These are phyloP conservation scores for Xylariaceae sp. DNA, from an alignment of 2,329 filamentous ascomycete species.

Conservation along the genomic window DNA sequence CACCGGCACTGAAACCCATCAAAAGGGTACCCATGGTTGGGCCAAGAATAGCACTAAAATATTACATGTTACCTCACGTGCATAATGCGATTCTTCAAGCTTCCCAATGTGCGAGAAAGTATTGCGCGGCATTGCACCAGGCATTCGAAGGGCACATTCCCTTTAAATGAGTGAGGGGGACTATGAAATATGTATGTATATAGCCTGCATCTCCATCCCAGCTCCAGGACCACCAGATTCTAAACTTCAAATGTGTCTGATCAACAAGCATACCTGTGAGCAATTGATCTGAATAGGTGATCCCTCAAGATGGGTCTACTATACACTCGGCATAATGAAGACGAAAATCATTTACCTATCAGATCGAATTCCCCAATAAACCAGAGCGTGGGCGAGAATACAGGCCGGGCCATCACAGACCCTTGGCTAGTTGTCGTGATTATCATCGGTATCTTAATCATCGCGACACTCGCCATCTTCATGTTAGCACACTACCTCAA, in stretches of 20 bases:
- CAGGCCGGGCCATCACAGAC: not conserved
- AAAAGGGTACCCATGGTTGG: slow-evolving; percentile 2
- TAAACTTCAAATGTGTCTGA: too few relatives aligned
- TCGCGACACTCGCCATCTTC: slow-evolving; percentile 30
- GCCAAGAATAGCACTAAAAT: slow-evolving; percentile 15
- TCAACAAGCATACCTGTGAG: not conserved
- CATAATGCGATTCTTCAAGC: not conserved
- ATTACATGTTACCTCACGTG: slow-evolving; percentile 18
- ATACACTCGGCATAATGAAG: slow-evolving; percentile 1
- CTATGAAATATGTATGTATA: slow-evolving; percentile 1
- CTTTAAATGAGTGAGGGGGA: not conserved
- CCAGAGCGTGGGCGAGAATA: not conserved
- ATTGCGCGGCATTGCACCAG: not conserved
- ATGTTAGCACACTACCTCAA: slow-evolving; percentile 30
- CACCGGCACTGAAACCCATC: slow-evolving; percentile 9
- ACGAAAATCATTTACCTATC: not conserved
- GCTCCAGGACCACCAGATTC: too few relatives aligned
- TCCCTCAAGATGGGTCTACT: slow-evolving; percentile 19
- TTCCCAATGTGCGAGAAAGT: slow-evolving; percentile 3
- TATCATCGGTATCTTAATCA: slow-evolving; percentile 32
- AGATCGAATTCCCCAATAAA: not conserved
- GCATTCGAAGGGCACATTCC: slow-evolving; percentile 19
- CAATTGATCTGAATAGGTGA: not conserved
- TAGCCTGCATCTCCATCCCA: slow-evolving; percentile 9
- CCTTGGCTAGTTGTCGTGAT: slow-evolving; percentile 40